Evolutionary conservation across 2,329 filamentous ascomycete genomes (phyloP), one percentile per base, ranked within the genome.

Genomic region (Fusarium pseudoanthophilum): DNA sequence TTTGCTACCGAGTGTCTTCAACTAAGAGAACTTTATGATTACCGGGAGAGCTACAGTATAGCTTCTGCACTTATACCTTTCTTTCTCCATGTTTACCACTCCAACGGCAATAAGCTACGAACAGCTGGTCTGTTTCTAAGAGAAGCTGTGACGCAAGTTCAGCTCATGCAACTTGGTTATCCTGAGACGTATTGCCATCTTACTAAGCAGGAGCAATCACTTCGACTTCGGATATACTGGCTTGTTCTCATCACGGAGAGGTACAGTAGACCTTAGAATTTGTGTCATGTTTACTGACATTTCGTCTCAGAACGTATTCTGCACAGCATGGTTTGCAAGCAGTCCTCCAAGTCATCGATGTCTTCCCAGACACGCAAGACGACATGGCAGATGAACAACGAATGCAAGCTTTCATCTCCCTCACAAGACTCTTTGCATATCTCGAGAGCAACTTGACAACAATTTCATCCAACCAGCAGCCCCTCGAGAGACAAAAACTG

Each of bases 51-150:
- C 14, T 69, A 64, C 34, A 69, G 32, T 20, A 21, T 75, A 11
- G 26, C 58, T 3, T 79, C 78, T 6, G 45, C 77, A 16, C 39
- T 79, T 10, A 78, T 73, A 46, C 69, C 78, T 2, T 79, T 79
- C 59, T 79, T 79, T 43, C 61, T 79, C 3, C 78, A 79, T 46
- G 66, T 79, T 24, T 79, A 79, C 48, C 78, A 76, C 37, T 73
- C 78, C 37, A 79, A 79, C 14, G 74, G 77, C 14, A 66, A 72
- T n/a, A 79, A 78, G 34, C 34, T 79, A n/a, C 65, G 75, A 14
- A 78, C 75, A 7, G 75, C 77, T 28, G 76, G 73, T 8, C 40
- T 76, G 3, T 78, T 74, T 11, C 39, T 78, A 20, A 64, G 77
- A 43, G 77, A 78, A 34, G 57, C 75, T 11, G 76, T 78, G 21